A percentile compares a stretch with the other conserved stretches of the same genome.
These are phyloP conservation scores for Solanum bukasovii DNA, from an alignment of 257 asterid species.

Conservation along the genomic window DNA sequence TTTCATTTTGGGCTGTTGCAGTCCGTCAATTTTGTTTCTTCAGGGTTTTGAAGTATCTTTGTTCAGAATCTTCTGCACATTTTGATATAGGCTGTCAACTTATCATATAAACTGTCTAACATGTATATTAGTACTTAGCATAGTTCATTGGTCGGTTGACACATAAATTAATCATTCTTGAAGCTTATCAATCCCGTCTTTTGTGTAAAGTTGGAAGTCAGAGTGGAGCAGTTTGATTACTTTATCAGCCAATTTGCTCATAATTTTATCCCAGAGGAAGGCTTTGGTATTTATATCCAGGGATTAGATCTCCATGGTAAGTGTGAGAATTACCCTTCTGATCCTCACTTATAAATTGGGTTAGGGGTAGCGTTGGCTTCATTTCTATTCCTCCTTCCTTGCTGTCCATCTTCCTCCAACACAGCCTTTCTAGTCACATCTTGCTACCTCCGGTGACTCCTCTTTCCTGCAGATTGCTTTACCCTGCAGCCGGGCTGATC, in stretches of 20 bases:
- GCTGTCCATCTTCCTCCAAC: background rate
- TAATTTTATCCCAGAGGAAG: background rate
- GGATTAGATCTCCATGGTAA: background rate
- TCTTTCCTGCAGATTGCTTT: background rate
- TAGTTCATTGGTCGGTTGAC: background rate
- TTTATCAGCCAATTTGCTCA: background rate
- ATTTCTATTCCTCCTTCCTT: background rate
- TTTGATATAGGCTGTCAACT: background rate
- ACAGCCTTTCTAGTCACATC: background rate
- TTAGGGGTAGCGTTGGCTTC: background rate
- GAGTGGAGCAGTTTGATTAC: background rate
- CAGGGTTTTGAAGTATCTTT: background rate
- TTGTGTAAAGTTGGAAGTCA: background rate
- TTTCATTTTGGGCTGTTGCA: background rate
- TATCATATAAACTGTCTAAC: background rate
- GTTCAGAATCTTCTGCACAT: background rate
- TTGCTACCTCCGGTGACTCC: background rate
- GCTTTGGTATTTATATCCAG: background rate
- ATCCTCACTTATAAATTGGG: background rate
- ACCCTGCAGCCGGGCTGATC: background rate
- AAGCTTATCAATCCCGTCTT: background rate
- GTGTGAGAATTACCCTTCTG: background rate
- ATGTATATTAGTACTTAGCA: background rate
- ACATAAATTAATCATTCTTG: background rate
- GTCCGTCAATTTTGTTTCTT: background rate